Evolutionary conservation across 306 rosid genomes (phyloP), one percentile per base, ranked within the genome.

Genomic region (Trifolium dubium): DNA sequence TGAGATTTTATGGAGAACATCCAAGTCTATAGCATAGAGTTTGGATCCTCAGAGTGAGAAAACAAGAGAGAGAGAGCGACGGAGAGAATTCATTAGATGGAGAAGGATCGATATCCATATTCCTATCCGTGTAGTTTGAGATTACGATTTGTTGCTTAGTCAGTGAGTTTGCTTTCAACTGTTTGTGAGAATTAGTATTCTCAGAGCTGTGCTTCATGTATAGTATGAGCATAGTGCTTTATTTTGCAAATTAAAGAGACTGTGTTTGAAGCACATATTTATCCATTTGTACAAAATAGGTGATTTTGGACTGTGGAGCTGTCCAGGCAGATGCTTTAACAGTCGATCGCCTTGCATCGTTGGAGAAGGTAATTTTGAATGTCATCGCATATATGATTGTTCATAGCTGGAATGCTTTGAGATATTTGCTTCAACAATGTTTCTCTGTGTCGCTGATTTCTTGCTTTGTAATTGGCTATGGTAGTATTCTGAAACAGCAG

Each of bases 311-410:
- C 76, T 92, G 98, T 82, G 99, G 99, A 72, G 96, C 99, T 29
- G 98, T 92, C 82, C 99, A 95, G 87, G 90, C 93, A 1, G 97
- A 94, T 86, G 99, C 99, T 15, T 85, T 94, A 77, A 94, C 99
- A 0, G 99, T 94, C 0, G 97, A 94, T 86, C 97, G 99, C 43
- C 95, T 94, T 66, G 99, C 97, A 6, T 94, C 99, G 29, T 85
- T 94, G 89, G 90, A 86, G 80, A 92, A 89, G 97, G 99, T 94
- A 83, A 43, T 28, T 51, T 41, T 29, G 30, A 47, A 44, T 43
- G 30, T 11, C 51, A 39, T 74, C 65, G 43, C 63, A 15, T 17
- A 40, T 64, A 58, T 10, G 53, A 64, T 64, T 76, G 5, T 34
- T 62, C 67, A 51, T 74, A 15, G 50, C 15, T 58, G 28, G 50